A percentile compares a stretch with the other conserved stretches of the same genome.
Conservation (phyloP, 2,329 filamentous ascomycete species). For the Cadophora sp. region DNA sequence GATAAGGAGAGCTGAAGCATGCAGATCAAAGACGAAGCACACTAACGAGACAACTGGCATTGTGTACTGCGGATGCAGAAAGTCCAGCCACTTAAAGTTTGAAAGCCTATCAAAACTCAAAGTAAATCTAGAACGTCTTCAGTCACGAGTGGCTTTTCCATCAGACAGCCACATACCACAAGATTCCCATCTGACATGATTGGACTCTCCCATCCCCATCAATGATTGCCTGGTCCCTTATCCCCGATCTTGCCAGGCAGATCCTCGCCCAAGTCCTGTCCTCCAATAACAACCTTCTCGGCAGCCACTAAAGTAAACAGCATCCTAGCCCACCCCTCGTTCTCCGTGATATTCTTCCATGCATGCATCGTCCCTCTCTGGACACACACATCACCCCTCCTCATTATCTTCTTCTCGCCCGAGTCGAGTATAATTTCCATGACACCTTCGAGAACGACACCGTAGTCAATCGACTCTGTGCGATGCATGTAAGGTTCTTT, state of each 20-base stretch:
- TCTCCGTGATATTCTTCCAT: conserved; percentile 50
- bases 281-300: conserved; percentile 29
- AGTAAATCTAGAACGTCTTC: no score
- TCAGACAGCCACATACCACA: no score
- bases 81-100: no score
- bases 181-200: no score
- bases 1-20: no score
- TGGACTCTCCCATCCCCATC: no score
- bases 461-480: conserved; percentile 51
- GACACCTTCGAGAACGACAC: conserved; percentile 48
- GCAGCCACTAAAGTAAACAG: conserved; percentile 33
- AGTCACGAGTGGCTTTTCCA: no score
- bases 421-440: conserved; percentile 49
- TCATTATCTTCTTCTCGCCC: conserved; percentile 49
- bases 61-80: no score
- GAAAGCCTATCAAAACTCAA: no score
- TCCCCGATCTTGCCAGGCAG: conserved; percentile 23
- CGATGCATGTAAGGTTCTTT: conserved; percentile 48
- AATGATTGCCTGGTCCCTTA: conserved; percentile 8
- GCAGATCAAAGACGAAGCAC: no score
- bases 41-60: no score
- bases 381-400: conserved; percentile 49
- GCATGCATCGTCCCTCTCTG: conserved; percentile 53
- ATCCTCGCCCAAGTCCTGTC: conserved; percentile 29
- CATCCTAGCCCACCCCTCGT: conserved; percentile 33